phyloP scores from a whole-genome alignment of 2,329 filamentous ascomycete genomes.

The Hypoxylon sp. region DNA sequence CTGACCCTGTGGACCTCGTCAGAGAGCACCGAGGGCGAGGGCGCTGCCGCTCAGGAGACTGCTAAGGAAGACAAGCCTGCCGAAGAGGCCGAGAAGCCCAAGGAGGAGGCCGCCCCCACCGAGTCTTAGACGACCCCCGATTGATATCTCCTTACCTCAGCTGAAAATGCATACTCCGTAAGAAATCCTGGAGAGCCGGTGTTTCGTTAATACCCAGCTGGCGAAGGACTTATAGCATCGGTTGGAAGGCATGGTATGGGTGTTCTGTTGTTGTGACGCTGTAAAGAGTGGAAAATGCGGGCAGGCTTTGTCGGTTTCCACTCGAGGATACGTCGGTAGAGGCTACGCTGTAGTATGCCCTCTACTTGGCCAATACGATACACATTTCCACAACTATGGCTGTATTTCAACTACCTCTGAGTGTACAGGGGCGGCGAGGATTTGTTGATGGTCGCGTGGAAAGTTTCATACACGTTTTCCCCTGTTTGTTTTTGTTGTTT shows the following conservation, averaged over 20 bases:
- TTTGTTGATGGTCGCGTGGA: conserved; percentile 50
- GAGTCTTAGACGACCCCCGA: conserved; percentile 65
- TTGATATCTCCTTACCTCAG: conserved; percentile 57
- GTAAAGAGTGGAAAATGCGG: conserved; percentile 53
- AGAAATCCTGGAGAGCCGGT: conserved; percentile 46
- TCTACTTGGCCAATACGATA: conserved; percentile 50
- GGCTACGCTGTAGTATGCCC: conserved; percentile 49
- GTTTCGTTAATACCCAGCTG: conserved; percentile 53
- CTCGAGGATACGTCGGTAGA: conserved; percentile 49
- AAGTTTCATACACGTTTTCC: conserved; percentile 49
- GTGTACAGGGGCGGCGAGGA: conserved; percentile 49
- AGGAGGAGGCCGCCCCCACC: conserved; percentile 68
- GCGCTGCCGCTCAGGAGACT: conserved; percentile 68
- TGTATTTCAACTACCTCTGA: conserved; percentile 47
- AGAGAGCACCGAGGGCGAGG: conserved; percentile 84
- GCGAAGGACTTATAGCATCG: conserved; percentile 53
- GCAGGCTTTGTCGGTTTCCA: conserved; percentile 50
- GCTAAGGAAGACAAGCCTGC: conserved; percentile 71
- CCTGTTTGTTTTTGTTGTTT: conserved; percentile 51
- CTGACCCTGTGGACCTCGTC: conserved; percentile 98
- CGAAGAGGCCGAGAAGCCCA: conserved; percentile 67
- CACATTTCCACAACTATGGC: conserved; percentile 47
- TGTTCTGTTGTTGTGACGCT: conserved; percentile 51
- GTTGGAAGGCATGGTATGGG: conserved; percentile 51
- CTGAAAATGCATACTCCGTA: conserved; percentile 54